A percentile compares a stretch with the other conserved stretches of the same genome.
phyloP scores from a whole-genome alignment of 257 asterid species.

The Solanum sejunctum region DNA sequence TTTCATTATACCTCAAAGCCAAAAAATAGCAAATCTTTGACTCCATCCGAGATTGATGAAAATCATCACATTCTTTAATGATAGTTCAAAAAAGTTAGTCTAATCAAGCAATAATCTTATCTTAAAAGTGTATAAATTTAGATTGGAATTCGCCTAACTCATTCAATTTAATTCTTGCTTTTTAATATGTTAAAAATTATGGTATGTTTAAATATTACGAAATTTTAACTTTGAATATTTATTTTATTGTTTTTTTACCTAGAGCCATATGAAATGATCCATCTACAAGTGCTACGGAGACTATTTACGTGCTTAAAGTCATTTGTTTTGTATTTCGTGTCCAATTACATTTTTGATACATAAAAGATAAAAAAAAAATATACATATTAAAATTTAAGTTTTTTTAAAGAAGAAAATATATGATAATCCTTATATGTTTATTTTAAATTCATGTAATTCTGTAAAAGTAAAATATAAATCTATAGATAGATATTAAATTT shows the following conservation, averaged over 20 bases:
- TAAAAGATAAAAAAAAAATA: neutral
- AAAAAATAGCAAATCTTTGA: too few species aligned
- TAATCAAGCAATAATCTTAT: neutral
- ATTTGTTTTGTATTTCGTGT: neutral
- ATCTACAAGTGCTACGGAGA: neutral
- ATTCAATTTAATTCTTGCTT: too few species aligned
- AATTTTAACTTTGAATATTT: neutral
- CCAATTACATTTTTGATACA: neutral
- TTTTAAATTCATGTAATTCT: too few species aligned
- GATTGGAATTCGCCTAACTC: too few species aligned
- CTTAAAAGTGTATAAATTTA: neutral
- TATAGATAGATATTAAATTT: too few species aligned
- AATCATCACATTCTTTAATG: neutral
- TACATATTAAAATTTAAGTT: too few species aligned
- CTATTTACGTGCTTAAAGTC: neutral
- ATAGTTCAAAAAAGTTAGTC: neutral
- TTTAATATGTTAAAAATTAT: too few species aligned
- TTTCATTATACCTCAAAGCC: too few species aligned
- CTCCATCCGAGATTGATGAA: too few species aligned
- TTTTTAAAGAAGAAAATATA: neutral
- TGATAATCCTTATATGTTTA: neutral
- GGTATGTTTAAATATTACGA: too few species aligned
- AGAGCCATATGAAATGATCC: neutral
- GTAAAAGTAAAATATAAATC: too few species aligned
- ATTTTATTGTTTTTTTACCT: neutral